Percentiles rank a stretch among this genome's conserved stretches.
phyloP scores from a whole-genome alignment of 441 rosid species.

The Sinapis alba region DNA sequence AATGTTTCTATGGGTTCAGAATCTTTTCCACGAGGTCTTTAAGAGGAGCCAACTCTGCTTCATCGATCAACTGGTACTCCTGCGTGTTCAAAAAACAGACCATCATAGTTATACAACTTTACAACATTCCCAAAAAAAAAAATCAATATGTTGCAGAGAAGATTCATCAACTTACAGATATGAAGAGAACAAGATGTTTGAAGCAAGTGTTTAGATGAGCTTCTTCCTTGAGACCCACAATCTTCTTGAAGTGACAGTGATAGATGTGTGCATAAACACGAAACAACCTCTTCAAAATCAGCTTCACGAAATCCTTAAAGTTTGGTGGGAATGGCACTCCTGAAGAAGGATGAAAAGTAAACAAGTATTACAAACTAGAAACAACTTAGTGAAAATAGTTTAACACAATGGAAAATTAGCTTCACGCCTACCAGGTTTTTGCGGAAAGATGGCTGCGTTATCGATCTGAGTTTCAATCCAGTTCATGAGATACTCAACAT shows the following conservation, averaged over 20 bases:
- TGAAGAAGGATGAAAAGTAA: slow-evolving; percentile 8
- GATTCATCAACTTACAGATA: slow-evolving; percentile 60
- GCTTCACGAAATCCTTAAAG: slow-evolving; percentile 80
- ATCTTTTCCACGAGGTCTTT: slow-evolving; percentile 4
- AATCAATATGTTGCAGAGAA: not conserved
- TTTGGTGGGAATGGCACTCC: slow-evolving; percentile 82
- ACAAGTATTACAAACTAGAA: not conserved
- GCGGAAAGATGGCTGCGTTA: slow-evolving; percentile 80
- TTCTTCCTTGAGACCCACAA: slow-evolving; percentile 79
- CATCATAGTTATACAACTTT: not conserved
- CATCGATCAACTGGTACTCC: slow-evolving; percentile 29
- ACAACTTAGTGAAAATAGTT: not conserved
- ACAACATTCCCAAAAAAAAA: not conserved
- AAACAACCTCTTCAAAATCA: slow-evolving; percentile 69
- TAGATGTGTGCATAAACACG: slow-evolving; percentile 91
- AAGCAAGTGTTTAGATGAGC: slow-evolving; percentile 95
- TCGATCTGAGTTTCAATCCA: slow-evolving; percentile 85
- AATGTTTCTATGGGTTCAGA: not conserved
- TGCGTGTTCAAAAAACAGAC: slow-evolving; percentile 8
- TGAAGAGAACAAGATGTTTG: slow-evolving; percentile 78
- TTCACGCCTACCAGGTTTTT: slow-evolving; percentile 55
- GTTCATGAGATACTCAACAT: slow-evolving; percentile 80
- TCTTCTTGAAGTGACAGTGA: slow-evolving; percentile 79
- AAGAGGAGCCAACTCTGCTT: slow-evolving; percentile 8
- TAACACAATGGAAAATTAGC: not conserved